Evolutionary conservation across 371 early-diverging fungal species (phyloP), one percentile per base, ranked within the genome.

Genomic region (Rozella allomycis): DNA sequence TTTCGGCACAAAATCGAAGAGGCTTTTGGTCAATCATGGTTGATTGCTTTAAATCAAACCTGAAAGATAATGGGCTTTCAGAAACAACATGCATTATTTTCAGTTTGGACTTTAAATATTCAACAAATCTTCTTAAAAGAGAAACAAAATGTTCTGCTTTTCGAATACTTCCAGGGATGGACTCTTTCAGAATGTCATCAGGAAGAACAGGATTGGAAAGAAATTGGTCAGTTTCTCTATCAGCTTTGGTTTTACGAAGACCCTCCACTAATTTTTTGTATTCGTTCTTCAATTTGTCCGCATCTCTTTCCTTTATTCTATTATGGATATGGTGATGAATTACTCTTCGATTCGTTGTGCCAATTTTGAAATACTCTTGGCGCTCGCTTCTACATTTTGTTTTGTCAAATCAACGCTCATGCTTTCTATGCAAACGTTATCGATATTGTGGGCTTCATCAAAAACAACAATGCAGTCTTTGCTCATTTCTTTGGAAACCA

Each of bases 361-460:
- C 20, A 96, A 51, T 36, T 60, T 46, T 11, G 55, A 49, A 3
- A 93, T 55, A 48, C 81, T 78, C 36, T 71, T 60, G 3, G 84
- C 67, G 46, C 85, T 75, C 0, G 78, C 70, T 33, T 97, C 97
- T 35, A 99, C 54, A 29, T 74, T 78, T 7, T 77, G 79, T 28
- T 85, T 57, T 17, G 72, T 82, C 14, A 99, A 58, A 47, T 97
- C 90, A 35, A 97, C 72, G 41, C 85, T 84, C 27, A 98, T 49
- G 2, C 91, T 76, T 38, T 99, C 99, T 25, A 97, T 90, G 54
- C 98, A 98, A 3, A 87, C 91, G 57, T 85, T 87, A 54, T 91
- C 94, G 37, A 99, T 98, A 49, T 98, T 98, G 60, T 99, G 98
- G 2, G 98, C 98, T 49, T 99, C 98, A 57, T 99, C 99, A 66